These are phyloP conservation scores for Xanthoconium separans DNA, from an alignment of 1,284 basidiomycete species.

Conservation along the genomic window DNA sequence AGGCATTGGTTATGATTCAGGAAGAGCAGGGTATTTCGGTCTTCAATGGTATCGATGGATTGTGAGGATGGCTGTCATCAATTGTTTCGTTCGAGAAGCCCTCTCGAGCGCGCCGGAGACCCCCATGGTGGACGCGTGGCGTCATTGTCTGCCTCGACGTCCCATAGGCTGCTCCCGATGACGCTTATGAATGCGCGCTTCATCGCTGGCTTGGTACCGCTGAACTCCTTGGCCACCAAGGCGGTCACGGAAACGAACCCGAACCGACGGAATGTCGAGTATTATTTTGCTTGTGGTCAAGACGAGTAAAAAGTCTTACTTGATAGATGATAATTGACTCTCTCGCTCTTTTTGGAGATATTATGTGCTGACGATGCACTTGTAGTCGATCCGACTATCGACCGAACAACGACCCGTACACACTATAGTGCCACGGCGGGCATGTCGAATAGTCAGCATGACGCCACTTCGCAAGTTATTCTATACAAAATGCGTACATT, in stretches of 20 bases:
- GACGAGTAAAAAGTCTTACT: not conserved
- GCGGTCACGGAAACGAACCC: constrained; percentile 15
- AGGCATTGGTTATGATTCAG: no score
- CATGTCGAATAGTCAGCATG: no score
- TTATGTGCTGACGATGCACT: not conserved
- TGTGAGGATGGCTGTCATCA: no score
- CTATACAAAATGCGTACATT: no score
- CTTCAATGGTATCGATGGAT: no score
- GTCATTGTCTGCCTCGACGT: constrained; percentile 34
- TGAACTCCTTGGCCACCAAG: constrained; percentile 70
- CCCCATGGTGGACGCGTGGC: constrained; percentile 49
- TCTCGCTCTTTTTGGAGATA: no score
- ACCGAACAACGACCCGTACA: no score
- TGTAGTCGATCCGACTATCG: no score
- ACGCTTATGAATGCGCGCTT: constrained; percentile 53
- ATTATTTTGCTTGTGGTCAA: not conserved
- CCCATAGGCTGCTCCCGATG: constrained; percentile 53
- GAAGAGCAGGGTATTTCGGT: no score
- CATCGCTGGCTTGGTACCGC: constrained; percentile 49
- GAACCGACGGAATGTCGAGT: not conserved
- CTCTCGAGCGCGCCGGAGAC: constrained; percentile 65
- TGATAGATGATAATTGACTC: not conserved
- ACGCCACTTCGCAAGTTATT: no score
- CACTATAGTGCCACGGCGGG: no score
- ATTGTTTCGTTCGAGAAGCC: no score